These are phyloP conservation scores for Solanum infundibuliforme DNA, from an alignment of 257 asterid genomes.

Conservation along the genomic window DNA sequence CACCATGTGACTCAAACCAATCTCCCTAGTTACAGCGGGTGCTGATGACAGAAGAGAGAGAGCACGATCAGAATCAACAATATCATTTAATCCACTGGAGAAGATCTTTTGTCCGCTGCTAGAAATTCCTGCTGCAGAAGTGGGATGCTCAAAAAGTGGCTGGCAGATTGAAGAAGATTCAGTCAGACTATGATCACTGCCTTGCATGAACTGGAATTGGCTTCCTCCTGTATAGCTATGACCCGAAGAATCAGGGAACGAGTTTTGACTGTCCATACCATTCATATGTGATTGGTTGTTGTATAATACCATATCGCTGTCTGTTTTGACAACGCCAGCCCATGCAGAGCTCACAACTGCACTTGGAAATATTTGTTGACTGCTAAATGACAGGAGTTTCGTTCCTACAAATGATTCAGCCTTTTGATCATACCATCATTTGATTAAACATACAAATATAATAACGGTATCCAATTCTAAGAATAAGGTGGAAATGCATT, in stretches of 20 bases:
- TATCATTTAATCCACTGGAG: slow-evolving; percentile 31
- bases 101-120: slow-evolving; percentile 22
- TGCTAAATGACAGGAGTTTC: slow-evolving; percentile 40
- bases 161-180: slow-evolving; percentile 24
- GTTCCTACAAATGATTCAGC: slow-evolving; percentile 17
- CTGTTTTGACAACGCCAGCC: slow-evolving; percentile 28
- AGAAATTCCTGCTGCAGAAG: slow-evolving; percentile 8
- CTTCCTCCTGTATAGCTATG: slow-evolving; percentile 22
- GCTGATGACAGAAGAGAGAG: slow-evolving; percentile 99
- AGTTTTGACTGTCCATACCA: slow-evolving; percentile 24
- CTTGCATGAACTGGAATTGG: slow-evolving; percentile 42
- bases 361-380: slow-evolving; percentile 31
- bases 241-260: slow-evolving; percentile 18
- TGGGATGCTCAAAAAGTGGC: slow-evolving; percentile 28
- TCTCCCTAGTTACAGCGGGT: slow-evolving; percentile 39
- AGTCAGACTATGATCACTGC: slow-evolving; percentile 5
- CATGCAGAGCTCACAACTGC: slow-evolving; percentile 37
- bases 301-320: slow-evolving; percentile 20
- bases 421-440: neutral
- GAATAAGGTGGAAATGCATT: neutral
- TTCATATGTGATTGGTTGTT: slow-evolving; percentile 20
- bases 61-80: slow-evolving; percentile 60
- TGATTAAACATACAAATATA: neutral
- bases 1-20: slow-evolving; percentile 32
- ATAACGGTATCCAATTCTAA: neutral